phyloP scores from a whole-genome alignment of 2,329 filamentous ascomycete species.

The Fusarium foetens region DNA sequence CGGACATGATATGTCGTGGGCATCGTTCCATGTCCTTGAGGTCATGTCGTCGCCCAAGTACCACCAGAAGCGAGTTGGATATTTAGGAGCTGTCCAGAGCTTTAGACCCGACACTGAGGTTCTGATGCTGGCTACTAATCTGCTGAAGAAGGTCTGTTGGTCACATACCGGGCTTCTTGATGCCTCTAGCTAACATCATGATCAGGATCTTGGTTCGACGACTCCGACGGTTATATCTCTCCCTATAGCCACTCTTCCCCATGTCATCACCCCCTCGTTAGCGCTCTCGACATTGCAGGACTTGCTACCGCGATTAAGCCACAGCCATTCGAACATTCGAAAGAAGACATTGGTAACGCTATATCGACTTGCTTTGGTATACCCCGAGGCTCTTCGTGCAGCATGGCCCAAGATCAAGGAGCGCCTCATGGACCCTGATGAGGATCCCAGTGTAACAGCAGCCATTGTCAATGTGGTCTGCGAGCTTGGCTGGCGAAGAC shows the following conservation, averaged over 20 bases:
- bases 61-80: constrained; percentile 93
- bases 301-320: constrained; percentile 83
- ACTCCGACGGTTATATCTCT: constrained; percentile 82
- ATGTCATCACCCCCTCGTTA: constrained; percentile 91
- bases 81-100: constrained; percentile 94
- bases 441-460: constrained; percentile 92
- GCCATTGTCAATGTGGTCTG: constrained; percentile 98
- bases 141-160: constrained; percentile 83
- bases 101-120: constrained; percentile 97
- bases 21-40: constrained; percentile 96
- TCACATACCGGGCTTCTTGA: not conserved
- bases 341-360: constrained; percentile 97
- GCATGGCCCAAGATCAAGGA: constrained; percentile 99
- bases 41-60: constrained; percentile 98
- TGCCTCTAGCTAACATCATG: not conserved
- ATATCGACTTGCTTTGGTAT: constrained; percentile 93
- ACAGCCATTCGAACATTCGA: constrained; percentile 84
- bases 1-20: constrained; percentile 99
- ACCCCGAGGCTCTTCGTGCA: constrained; percentile 89
- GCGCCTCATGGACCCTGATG: constrained; percentile 85
- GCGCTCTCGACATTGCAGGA: constrained; percentile 90
- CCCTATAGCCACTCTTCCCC: constrained; percentile 89
- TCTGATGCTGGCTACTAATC: constrained; percentile 95
- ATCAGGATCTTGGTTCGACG: constrained; percentile 75
- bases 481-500: constrained; percentile 92